Conservation (phyloP, 1,139 yeast genomes). For the Kluyveromyces sp. region DNA sequence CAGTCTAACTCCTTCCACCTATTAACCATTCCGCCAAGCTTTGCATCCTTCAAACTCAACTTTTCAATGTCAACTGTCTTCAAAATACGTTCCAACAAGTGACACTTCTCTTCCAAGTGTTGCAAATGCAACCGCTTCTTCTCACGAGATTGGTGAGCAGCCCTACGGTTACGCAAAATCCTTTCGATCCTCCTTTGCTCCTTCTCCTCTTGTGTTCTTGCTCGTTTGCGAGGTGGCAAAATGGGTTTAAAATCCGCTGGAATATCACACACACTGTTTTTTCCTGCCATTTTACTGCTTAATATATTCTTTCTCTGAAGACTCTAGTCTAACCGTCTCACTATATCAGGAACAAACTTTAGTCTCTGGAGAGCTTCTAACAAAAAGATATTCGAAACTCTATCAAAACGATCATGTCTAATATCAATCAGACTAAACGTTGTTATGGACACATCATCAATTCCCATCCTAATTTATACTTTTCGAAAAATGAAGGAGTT, state of each 20-base stretch:
- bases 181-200: slow-evolving; percentile 93
- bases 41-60: slow-evolving; percentile 5
- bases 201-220: slow-evolving; percentile 93
- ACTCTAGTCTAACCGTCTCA: neutral
- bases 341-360: neutral
- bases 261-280: slow-evolving; percentile 13
- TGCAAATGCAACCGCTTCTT: slow-evolving; percentile 92
- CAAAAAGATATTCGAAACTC: neutral
- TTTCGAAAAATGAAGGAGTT: neutral
- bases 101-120: slow-evolving; percentile 50
- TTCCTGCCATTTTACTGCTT: slow-evolving; percentile 1
- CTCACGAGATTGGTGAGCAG: slow-evolving; percentile 96
- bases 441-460: neutral
- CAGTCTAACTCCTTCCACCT: slow-evolving; percentile 1
- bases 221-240: slow-evolving; percentile 91
- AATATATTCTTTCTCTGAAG: neutral
- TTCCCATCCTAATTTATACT: neutral
- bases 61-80: slow-evolving; percentile 17
- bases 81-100: slow-evolving; percentile 25
- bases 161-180: slow-evolving; percentile 86
- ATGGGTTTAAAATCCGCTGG: slow-evolving; percentile 36
- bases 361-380: neutral
- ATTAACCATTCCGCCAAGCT: slow-evolving; percentile 3
- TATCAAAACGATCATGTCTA: neutral
- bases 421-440: neutral